Conservation (phyloP, 805 yeast genomes). For the Candida peoriensis region DNA sequence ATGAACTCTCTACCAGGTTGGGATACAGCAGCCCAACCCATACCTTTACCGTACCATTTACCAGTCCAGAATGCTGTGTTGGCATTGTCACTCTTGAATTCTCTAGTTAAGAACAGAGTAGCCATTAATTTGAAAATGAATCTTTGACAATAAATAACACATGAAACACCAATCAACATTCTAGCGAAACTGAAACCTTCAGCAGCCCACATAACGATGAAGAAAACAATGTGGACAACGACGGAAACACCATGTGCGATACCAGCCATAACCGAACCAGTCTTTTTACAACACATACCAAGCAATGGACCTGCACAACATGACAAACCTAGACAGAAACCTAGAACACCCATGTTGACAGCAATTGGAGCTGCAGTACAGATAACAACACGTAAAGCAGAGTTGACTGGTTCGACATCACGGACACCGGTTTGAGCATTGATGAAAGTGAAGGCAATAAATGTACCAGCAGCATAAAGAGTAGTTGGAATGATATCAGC, state of each 20-base stretch:
- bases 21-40: conserved; percentile 91
- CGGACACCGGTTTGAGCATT: conserved; percentile 84
- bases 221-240: conserved; percentile 77
- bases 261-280: conserved; percentile 93
- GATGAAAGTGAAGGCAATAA: conserved; percentile 73
- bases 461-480: conserved; percentile 73
- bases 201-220: conserved; percentile 94
- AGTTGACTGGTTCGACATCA: conserved; percentile 51
- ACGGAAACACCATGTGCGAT: conserved; percentile 95
- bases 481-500: conserved; percentile 70
- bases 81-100: conserved; percentile 90
- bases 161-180: conserved; percentile 79
- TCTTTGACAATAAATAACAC: conserved; percentile 86
- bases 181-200: conserved; percentile 88
- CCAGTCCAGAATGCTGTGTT: conserved; percentile 99
- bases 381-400: conserved; percentile 64
- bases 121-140: conserved; percentile 81
- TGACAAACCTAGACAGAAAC: conserved; percentile 72
- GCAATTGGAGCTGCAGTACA: conserved; percentile 90
- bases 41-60: conserved; percentile 94
- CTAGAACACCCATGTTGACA: conserved; percentile 80
- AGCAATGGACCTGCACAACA: conserved; percentile 98
- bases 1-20: conserved; percentile 94
- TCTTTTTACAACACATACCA: conserved; percentile 93
- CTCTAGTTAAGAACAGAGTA: conserved; percentile 77